Conservation (phyloP, 2,329 filamentous ascomycete species). For the Knufia petricola region DNA sequence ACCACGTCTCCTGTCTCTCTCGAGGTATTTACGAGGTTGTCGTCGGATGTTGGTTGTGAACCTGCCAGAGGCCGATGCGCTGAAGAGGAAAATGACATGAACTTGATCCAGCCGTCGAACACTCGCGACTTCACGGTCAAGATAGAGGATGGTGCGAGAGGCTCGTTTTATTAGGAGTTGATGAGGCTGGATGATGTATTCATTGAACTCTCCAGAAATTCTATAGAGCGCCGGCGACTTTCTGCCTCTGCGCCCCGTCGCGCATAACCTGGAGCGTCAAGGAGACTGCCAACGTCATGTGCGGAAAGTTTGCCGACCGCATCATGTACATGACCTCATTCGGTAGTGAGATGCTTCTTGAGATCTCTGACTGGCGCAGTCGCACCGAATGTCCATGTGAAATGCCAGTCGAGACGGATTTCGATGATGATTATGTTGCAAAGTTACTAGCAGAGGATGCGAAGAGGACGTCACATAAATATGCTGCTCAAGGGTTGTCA, state of each 20-base stretch:
- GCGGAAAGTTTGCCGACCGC: conserved; percentile 7
- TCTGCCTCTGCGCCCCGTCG: neutral
- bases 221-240: neutral
- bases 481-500: conserved; percentile 63
- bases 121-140: neutral
- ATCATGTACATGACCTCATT: too few relatives aligned
- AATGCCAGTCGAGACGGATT: conserved; percentile 19
- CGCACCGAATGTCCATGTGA: neutral
- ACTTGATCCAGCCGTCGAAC: conserved; percentile 7
- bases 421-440: conserved; percentile 66
- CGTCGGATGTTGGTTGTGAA: conserved; percentile 14
- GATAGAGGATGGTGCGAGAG: neutral
- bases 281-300: too few relatives aligned
- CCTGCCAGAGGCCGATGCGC: conserved; percentile 19
- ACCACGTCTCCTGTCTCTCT: conserved; percentile 32
- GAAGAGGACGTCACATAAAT: conserved; percentile 60
- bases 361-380: neutral
- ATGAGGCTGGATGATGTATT: neutral
- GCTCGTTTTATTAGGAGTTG: neutral
- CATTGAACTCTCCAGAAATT: neutral
- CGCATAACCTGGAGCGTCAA: neutral
- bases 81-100: conserved; percentile 21
- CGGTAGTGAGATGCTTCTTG: too few relatives aligned
- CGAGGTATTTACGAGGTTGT: conserved; percentile 21
- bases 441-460: conserved; percentile 73